These are phyloP conservation scores for Aspergillus homomorphus DNA, from an alignment of 495 filamentous ascomycete genomes.

Conservation along the genomic window DNA sequence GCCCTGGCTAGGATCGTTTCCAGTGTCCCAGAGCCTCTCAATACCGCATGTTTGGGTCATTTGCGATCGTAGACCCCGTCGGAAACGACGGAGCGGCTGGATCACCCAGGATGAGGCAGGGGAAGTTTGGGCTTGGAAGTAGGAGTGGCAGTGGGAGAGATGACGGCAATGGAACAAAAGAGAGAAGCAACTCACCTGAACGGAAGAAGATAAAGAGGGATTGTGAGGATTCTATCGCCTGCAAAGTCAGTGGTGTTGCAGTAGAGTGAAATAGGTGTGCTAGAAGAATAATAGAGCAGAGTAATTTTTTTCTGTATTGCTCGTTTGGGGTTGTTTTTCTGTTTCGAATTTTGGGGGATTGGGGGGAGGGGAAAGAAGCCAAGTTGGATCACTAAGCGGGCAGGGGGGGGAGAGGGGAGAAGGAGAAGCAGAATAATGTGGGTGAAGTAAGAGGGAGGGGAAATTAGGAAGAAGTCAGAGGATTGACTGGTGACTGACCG, in stretches of 20 bases:
- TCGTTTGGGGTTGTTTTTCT: background rate
- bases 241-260: background rate
- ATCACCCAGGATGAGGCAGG: slow-evolving; percentile 16
- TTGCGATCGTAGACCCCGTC: slow-evolving; percentile 8
- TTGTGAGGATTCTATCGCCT: background rate
- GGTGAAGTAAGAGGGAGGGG: background rate
- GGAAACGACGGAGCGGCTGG: slow-evolving; percentile 6
- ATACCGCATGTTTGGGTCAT: background rate
- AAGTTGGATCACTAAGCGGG: slow-evolving; percentile 2
- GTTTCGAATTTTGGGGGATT: slow-evolving; percentile 2
- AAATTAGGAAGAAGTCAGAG: no score
- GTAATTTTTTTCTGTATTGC: background rate
- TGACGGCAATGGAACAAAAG: slow-evolving; percentile 10
- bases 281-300: slow-evolving; percentile 1
- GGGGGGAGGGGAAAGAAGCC: slow-evolving; percentile 11
- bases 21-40: slow-evolving; percentile 2
- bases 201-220: background rate
- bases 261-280: slow-evolving; percentile 1
- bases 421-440: slow-evolving; percentile 12
- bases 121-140: slow-evolving; percentile 11
- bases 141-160: slow-evolving; percentile 8
- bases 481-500: no score
- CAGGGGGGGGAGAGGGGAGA: slow-evolving; percentile 15
- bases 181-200: slow-evolving; percentile 9
- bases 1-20: slow-evolving; percentile 6